These are phyloP conservation scores for Daldinia decipiens DNA, from an alignment of 495 filamentous ascomycete species.

Conservation along the genomic window DNA sequence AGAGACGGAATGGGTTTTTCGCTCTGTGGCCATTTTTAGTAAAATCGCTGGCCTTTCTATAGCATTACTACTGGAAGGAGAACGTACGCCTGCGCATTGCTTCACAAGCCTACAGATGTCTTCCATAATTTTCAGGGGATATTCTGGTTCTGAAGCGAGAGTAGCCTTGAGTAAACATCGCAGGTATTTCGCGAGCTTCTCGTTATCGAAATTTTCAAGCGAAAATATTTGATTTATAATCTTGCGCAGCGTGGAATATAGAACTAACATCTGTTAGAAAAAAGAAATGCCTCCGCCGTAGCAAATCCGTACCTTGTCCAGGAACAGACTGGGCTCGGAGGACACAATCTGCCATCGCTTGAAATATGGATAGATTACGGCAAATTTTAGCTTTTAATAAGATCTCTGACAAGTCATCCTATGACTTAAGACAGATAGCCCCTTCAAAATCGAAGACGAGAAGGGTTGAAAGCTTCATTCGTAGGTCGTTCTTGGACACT, in stretches of 20 bases:
- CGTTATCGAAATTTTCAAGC: constrained; percentile 60
- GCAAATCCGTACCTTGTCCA: constrained; percentile 52
- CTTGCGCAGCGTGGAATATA: constrained; percentile 64
- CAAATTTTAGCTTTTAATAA: constrained; percentile 63
- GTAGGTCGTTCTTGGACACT: constrained; percentile 60
- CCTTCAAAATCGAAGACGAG: constrained; percentile 81
- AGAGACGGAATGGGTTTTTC: constrained; percentile 67
- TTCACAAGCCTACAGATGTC: constrained; percentile 64
- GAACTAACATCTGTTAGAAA: constrained; percentile 45
- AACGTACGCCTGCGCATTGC: constrained; percentile 54
- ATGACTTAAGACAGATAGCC: constrained; percentile 70
- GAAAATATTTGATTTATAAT: constrained; percentile 72
- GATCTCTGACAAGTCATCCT: constrained; percentile 71
- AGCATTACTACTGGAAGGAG: not conserved
- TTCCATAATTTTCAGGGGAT: constrained; percentile 66
- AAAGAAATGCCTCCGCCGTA: not conserved
- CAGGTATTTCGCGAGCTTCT: constrained; percentile 74
- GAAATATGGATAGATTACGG: constrained; percentile 52
- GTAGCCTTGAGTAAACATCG: constrained; percentile 76
- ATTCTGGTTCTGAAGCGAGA: constrained; percentile 55
- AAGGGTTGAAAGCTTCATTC: constrained; percentile 69
- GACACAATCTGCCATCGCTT: constrained; percentile 69
- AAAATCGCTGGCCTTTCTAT: not conserved
- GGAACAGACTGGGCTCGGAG: constrained; percentile 64
- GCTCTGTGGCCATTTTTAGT: constrained; percentile 44